phyloP scores from a whole-genome alignment of 805 yeast genomes.

The Nakazawaea ambrosiae region DNA sequence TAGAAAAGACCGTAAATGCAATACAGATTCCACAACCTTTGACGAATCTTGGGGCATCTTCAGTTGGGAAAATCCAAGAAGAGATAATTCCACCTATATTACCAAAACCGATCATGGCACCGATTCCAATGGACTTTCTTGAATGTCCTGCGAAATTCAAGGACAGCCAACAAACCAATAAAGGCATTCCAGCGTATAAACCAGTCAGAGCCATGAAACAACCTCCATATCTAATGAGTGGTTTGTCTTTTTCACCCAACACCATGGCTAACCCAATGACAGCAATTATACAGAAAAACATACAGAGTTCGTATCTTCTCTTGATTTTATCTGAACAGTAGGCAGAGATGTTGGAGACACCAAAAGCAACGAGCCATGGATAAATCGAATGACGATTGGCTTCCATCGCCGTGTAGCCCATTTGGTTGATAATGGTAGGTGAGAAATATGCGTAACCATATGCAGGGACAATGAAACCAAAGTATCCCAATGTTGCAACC shows the following conservation, averaged over 20 bases:
- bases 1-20: constrained; percentile 37
- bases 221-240: constrained; percentile 50
- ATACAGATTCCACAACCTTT: constrained; percentile 48
- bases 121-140: constrained; percentile 43
- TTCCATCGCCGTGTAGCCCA: constrained; percentile 60
- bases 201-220: constrained; percentile 56
- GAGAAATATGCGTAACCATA: constrained; percentile 73
- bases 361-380: constrained; percentile 78
- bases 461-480: constrained; percentile 60
- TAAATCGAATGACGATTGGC: constrained; percentile 81
- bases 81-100: constrained; percentile 69
- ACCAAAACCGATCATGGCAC: constrained; percentile 61
- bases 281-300: constrained; percentile 27
- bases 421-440: constrained; percentile 52
- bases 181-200: constrained; percentile 58
- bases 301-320: constrained; percentile 37
- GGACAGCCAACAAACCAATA: constrained; percentile 61
- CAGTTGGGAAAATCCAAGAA: constrained; percentile 45
- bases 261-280: constrained; percentile 52
- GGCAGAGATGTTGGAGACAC: constrained; percentile 53
- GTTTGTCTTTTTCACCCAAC: constrained; percentile 33
- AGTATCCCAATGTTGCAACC: constrained; percentile 53
- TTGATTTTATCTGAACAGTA: constrained; percentile 48
- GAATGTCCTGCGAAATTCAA: constrained; percentile 58
- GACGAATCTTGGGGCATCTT: constrained; percentile 52